These are phyloP conservation scores for Botrytis byssoidea DNA, from an alignment of 2,329 filamentous ascomycete genomes.

Conservation along the genomic window DNA sequence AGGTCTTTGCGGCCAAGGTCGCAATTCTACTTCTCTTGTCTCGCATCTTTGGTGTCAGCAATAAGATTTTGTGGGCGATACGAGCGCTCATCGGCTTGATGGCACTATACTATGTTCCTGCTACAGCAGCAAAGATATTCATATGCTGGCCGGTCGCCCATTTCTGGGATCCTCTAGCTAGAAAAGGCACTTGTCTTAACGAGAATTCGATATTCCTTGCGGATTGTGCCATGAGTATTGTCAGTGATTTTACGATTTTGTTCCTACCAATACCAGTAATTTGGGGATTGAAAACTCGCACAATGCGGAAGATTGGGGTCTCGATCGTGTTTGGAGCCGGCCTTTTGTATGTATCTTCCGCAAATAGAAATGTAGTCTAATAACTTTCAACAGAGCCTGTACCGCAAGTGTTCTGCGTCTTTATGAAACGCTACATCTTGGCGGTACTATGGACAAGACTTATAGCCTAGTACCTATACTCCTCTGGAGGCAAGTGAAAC, in stretches of 20 bases:
- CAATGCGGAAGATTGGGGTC: conserved; percentile 5
- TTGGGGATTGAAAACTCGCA: neutral
- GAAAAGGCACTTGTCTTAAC: neutral
- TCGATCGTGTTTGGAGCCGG: conserved; percentile 1
- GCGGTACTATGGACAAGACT: neutral
- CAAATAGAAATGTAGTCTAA: neutral
- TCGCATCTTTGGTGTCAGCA: conserved; percentile 1
- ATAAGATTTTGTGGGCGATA: conserved; percentile 1
- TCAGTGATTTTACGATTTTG: conserved; percentile 10
- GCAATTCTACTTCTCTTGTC: conserved; percentile 2
- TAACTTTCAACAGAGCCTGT: neutral
- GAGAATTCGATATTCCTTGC: conserved; percentile 4
- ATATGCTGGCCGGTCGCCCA: conserved; percentile 12
- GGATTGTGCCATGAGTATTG: conserved; percentile 1
- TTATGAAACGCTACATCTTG: neutral
- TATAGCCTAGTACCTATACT: neutral
- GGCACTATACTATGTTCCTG: conserved; percentile 5
- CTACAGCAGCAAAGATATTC: neutral
- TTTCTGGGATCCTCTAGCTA: conserved; percentile 8
- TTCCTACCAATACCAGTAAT: conserved; percentile 1
- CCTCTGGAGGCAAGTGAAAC: neutral
- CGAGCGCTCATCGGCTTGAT: neutral
- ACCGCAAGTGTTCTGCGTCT: neutral
- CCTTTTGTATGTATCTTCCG: neutral
- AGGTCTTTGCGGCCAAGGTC: neutral